A percentile compares a stretch with the other conserved stretches of the same genome.
Evolutionary conservation across 2,329 filamentous ascomycete species (phyloP).

Genomic region (Dactylonectria estremocensis): DNA sequence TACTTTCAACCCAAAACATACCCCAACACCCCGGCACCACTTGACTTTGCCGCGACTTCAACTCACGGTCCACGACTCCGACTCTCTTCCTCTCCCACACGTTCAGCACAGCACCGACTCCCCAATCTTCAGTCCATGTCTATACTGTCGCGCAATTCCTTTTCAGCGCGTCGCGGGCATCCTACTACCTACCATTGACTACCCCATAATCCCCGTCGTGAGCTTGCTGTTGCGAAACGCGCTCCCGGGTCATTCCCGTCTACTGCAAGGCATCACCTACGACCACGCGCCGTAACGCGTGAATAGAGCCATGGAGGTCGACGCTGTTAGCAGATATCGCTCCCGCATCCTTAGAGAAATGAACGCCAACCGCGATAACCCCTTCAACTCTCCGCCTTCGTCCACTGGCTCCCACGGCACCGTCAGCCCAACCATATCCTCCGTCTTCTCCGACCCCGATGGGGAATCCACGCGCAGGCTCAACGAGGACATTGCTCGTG

Average conservation of each 20-base stretch:
- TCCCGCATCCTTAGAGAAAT: constrained; percentile 67
- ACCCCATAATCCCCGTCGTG: constrained; percentile 28
- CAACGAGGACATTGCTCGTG: constrained; percentile 64
- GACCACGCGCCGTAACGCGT: constrained; percentile 43
- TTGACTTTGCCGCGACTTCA: constrained; percentile 39
- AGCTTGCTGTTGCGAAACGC: constrained; percentile 35
- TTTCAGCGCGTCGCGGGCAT: constrained; percentile 34
- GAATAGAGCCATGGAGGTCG: constrained; percentile 59
- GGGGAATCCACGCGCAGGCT: constrained; percentile 68
- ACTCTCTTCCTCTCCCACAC: constrained; percentile 36
- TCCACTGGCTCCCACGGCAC: constrained; percentile 72
- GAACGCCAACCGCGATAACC: constrained; percentile 68
- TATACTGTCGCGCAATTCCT: constrained; percentile 32
- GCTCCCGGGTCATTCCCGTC: constrained; percentile 42
- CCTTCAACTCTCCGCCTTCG: constrained; percentile 72
- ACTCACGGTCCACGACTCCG: constrained; percentile 41
- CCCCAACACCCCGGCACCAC: constrained; percentile 36
- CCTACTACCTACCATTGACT: constrained; percentile 41
- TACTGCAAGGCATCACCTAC: constrained; percentile 39
- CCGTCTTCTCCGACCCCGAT: constrained; percentile 67
- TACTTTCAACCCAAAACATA: constrained; percentile 55
- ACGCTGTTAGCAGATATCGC: constrained; percentile 60
- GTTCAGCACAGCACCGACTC: constrained; percentile 29
- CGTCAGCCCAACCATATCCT: constrained; percentile 68
- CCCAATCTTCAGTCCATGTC: constrained; percentile 32